Evolutionary conservation across 2,329 filamentous ascomycete genomes (phyloP).

Genomic region (Aureobasidium lini): DNA sequence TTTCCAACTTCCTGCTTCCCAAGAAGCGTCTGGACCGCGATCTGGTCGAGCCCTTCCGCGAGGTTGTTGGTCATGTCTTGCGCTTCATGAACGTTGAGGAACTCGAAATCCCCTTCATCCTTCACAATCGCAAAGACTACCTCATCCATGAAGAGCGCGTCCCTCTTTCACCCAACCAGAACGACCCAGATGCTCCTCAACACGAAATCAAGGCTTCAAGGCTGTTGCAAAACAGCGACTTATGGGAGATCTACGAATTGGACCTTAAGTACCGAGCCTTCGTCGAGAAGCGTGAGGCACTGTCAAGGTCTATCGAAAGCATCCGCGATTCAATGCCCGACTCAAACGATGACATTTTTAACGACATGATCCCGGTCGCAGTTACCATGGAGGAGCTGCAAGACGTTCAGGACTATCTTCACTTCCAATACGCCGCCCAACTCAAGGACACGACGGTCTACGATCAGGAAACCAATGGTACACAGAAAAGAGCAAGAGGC

Average conservation of each 20-base stretch:
- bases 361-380: slow-evolving; percentile 72
- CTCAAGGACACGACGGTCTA: slow-evolving; percentile 70
- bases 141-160: slow-evolving; percentile 78
- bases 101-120: slow-evolving; percentile 94
- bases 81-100: slow-evolving; percentile 94
- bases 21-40: slow-evolving; percentile 67
- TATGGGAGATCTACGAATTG: slow-evolving; percentile 91
- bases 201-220: slow-evolving; percentile 75
- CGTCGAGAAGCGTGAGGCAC: slow-evolving; percentile 80
- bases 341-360: slow-evolving; percentile 66
- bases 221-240: slow-evolving; percentile 80
- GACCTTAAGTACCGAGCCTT: slow-evolving; percentile 93
- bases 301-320: slow-evolving; percentile 63
- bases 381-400: slow-evolving; percentile 91
- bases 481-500: slow-evolving; percentile 73
- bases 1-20: slow-evolving; percentile 80
- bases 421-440: slow-evolving; percentile 83
- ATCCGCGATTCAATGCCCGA: slow-evolving; percentile 34
- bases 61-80: slow-evolving; percentile 82
- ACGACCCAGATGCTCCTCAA: slow-evolving; percentile 64
- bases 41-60: slow-evolving; percentile 74
- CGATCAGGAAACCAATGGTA: slow-evolving; percentile 54
- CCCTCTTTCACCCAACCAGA: slow-evolving; percentile 52
- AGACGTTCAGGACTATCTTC: slow-evolving; percentile 90
- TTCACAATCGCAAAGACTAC: slow-evolving; percentile 97